Conservation (phyloP, 306 rosid species). For the Oxytropis ochrocephala region DNA sequence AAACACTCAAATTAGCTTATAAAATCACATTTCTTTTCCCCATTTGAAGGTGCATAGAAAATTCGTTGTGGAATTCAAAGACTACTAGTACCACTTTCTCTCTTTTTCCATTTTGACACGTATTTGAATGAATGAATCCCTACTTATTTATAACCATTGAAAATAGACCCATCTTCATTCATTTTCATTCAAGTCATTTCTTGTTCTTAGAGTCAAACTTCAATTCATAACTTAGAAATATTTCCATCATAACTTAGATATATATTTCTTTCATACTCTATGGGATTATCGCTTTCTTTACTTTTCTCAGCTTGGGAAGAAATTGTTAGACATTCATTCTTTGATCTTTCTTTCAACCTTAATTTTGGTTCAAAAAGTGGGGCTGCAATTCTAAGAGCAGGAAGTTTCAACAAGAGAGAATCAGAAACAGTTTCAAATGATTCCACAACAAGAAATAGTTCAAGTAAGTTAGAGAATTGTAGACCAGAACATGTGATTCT, state of each 20-base stretch:
- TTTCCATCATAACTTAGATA: not conserved
- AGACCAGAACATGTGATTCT: conserved; percentile 59
- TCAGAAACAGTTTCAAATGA: conserved; percentile 14
- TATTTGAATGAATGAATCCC: conserved; percentile 16
- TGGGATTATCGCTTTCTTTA: conserved; percentile 65
- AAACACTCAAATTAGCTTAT: not conserved
- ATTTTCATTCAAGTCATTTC: not conserved
- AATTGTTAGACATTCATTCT: conserved; percentile 29
- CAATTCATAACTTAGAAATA: not conserved
- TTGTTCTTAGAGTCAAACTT: conserved; percentile 2
- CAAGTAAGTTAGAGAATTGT: conserved; percentile 37
- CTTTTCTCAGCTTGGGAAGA: conserved; percentile 53
- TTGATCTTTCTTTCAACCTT: conserved; percentile 21
- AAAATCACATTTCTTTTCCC: not conserved
- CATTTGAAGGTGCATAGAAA: conserved; percentile 1
- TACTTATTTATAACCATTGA: conserved; percentile 16
- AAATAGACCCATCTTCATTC: conserved; percentile 10
- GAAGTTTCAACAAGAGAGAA: conserved; percentile 51
- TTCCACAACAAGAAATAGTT: not conserved
- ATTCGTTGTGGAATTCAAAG: conserved; percentile 39
- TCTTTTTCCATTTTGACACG: conserved; percentile 44
- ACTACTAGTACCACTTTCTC: not conserved
- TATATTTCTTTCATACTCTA: conserved; percentile 4
- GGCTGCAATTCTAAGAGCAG: conserved; percentile 37
- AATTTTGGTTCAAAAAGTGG: conserved; percentile 39